Evolutionary conservation across 768 basidiomycete genomes (phyloP), one percentile per base, ranked within the genome.

Genomic region (Hericium alpestre): DNA sequence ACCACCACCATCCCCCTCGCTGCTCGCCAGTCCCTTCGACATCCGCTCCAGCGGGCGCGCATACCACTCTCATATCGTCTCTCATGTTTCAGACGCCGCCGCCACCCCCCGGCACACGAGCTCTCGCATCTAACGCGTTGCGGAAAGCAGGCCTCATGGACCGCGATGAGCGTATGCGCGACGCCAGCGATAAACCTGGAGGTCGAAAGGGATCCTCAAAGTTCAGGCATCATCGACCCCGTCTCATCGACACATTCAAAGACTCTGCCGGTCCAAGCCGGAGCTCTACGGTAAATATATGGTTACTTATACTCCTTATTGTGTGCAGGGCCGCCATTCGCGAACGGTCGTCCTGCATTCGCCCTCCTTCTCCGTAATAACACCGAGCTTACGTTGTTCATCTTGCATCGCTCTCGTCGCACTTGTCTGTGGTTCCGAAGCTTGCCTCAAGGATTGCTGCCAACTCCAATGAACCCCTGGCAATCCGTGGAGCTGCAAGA

Each of bases 81-180:
- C 59, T 59, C 9, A 83, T 85, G 76, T 81, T 80, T 67, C 84
- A 84, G 47, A 81, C 77, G 59, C 74, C 83, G 46, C 76, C 85
- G 9, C 76, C 82, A 8, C 75, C 79, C 6, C 72, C 83, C 15
- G 79, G 83, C 62, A 73, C 78, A 53, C 79, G 83, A 61, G 66
- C 77, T 27, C 70, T 90, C 18, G 86, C 81, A 20, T 62, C 77
- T 57, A 84, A 71, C 57, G 83, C 86, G 32, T 73, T 90, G 23
- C 82, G 83, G 58, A 80, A 71, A 39, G 87, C 85, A 2, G 88
- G 87, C 43, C 81, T 90, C 66, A 84, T 88, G 59, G 87, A 88
- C 76, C 74, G 80, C 56, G 88, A 90, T 68, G 74, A 82, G 57
- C 78, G 74, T 62, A 90, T 90, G 88, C 80, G 82, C 59, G 87